Percentiles rank a stretch among this genome's conserved stretches.
Conservation (phyloP, 768 basidiomycete species). For the Xerocomus potaroensis region DNA sequence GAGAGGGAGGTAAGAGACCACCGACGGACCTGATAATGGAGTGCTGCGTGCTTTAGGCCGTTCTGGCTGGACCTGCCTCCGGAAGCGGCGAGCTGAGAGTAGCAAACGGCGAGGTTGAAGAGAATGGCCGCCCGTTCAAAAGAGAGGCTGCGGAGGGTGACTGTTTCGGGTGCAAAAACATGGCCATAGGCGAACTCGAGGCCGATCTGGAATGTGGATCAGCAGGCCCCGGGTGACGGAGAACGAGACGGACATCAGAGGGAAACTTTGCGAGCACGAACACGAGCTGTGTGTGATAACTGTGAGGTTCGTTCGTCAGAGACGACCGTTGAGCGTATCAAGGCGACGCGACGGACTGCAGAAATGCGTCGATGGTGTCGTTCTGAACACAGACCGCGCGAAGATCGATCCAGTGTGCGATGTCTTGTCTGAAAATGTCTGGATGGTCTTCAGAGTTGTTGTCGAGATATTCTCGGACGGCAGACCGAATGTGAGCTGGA, state of each 20-base stretch:
- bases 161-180: conserved; percentile 57
- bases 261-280: conserved; percentile 86
- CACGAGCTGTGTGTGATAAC: conserved; percentile 88
- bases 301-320: conserved; percentile 34
- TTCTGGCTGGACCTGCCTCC: conserved; percentile 69
- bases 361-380: conserved; percentile 43
- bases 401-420: conserved; percentile 63
- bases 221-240: conserved; percentile 9
- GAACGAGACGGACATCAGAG: conserved; percentile 49
- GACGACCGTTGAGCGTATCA: neutral
- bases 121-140: conserved; percentile 78
- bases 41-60: conserved; percentile 79
- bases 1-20: conserved; percentile 9
- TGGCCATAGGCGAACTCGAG: conserved; percentile 72
- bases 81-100: conserved; percentile 69
- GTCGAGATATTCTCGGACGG: conserved; percentile 64
- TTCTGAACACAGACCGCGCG: conserved; percentile 53
- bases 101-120: conserved; percentile 86
- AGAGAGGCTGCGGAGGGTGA: conserved; percentile 66
- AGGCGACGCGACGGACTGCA: conserved; percentile 58
- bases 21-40: conserved; percentile 59
- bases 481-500: conserved; percentile 46
- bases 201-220: conserved; percentile 46
- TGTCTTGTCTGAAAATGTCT: conserved; percentile 78
- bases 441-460: conserved; percentile 70